Conservation (phyloP, 169 alveolate species). For the Plasmodium chabaudi region DNA sequence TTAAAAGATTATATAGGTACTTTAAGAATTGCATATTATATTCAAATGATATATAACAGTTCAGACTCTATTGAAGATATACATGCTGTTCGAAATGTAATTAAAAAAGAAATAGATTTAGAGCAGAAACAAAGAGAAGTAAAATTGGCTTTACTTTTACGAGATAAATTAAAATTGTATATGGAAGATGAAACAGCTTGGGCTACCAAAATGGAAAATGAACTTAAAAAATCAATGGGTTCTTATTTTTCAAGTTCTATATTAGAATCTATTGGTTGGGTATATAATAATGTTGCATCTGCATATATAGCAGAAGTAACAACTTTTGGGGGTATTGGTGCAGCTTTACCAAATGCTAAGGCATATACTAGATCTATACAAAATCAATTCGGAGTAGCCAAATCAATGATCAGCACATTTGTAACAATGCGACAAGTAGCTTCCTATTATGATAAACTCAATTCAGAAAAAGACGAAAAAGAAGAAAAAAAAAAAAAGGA, state of each 20-base stretch:
- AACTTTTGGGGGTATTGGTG: constrained; percentile 84
- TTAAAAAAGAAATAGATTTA: constrained; percentile 65
- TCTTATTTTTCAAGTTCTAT: constrained; percentile 79
- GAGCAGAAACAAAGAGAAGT: constrained; percentile 82
- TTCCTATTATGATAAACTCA: constrained; percentile 34
- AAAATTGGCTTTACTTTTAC: constrained; percentile 76
- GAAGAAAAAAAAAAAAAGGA: constrained; percentile 3
- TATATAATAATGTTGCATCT: constrained; percentile 80
- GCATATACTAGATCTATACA: constrained; percentile 80
- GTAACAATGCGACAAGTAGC: constrained; percentile 27
- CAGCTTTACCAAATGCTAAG: constrained; percentile 79
- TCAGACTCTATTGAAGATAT: constrained; percentile 46
- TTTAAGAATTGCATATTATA: constrained; percentile 74
- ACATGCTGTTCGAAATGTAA: constrained; percentile 1
- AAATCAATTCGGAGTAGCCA: constrained; percentile 13
- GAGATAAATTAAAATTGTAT: constrained; percentile 68
- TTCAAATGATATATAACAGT: constrained; percentile 28
- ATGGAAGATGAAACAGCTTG: constrained; percentile 64
- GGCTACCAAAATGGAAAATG: constrained; percentile 56
- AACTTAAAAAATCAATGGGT: constrained; percentile 36
- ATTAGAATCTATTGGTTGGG: constrained; percentile 87
- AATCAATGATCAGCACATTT: constrained; percentile 42
- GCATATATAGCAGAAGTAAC: constrained; percentile 82
- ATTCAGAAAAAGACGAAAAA: constrained; percentile 66
- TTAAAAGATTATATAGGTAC: constrained; percentile 82